Conservation (phyloP, 257 asterid genomes). For the Striga asiatica region DNA sequence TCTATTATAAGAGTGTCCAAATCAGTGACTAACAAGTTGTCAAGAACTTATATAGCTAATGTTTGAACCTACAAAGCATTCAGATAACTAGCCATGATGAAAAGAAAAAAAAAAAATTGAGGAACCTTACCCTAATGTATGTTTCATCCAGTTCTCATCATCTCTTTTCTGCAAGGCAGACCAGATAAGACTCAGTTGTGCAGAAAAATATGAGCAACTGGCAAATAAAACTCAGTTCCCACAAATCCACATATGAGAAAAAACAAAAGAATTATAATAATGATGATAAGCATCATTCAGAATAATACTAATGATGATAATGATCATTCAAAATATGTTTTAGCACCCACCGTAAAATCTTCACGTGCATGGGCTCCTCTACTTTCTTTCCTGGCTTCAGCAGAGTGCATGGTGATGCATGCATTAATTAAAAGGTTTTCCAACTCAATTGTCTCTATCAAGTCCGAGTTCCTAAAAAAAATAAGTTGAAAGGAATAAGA, state of each 20-base stretch:
- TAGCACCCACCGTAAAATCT: constrained; percentile 73
- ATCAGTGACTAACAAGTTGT: too few relatives aligned
- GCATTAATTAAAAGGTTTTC: constrained; percentile 96
- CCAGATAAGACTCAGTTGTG: constrained; percentile 11
- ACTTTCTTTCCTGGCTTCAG: constrained; percentile 98
- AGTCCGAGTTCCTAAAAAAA: constrained; percentile 74
- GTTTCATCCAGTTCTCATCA: constrained; percentile 91
- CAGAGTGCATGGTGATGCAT: constrained; percentile 96
- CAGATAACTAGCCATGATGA: neutral
- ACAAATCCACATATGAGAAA: too few relatives aligned
- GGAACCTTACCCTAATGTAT: constrained; percentile 70
- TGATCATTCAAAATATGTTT: too few relatives aligned
- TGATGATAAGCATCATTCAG: neutral
- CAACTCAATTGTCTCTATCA: constrained; percentile 86
- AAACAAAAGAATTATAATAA: neutral
- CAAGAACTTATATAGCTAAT: neutral
- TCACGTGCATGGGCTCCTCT: constrained; percentile 99
- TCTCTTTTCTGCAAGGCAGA: constrained; percentile 69
- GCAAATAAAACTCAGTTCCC: neutral
- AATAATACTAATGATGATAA: neutral
- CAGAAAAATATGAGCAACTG: neutral
- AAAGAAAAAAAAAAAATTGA: neutral
- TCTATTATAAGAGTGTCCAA: too few relatives aligned
- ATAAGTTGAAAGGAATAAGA: neutral
- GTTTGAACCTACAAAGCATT: neutral